Evolutionary conservation across 345 rosid species (phyloP).

Genomic region (Cardiospermum halicacabum): DNA sequence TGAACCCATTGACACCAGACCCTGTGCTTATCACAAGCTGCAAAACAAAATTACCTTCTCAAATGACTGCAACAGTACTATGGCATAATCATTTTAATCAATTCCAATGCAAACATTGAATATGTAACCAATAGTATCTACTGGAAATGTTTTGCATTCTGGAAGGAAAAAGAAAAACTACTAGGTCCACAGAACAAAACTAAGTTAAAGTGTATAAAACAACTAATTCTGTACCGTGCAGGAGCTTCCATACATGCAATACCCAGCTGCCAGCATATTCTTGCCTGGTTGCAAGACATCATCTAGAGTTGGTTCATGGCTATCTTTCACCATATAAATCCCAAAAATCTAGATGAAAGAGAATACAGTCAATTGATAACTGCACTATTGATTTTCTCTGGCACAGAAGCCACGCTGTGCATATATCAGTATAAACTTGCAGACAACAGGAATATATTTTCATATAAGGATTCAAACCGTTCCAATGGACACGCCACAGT

Average conservation of each 20-base stretch:
- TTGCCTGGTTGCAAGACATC: conserved; percentile 92
- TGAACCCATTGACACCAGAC: conserved; percentile 85
- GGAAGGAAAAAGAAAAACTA: not conserved
- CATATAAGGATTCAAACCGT: conserved; percentile 45
- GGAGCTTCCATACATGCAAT: conserved; percentile 99
- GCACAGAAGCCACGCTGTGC: conserved; percentile 7
- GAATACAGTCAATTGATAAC: conserved; percentile 23
- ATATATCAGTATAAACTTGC: conserved; percentile 1
- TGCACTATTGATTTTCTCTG: conserved; percentile 20
- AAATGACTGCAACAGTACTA: not conserved
- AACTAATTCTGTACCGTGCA: conserved; percentile 64
- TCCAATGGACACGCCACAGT: conserved; percentile 97
- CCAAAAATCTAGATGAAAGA: conserved; percentile 77
- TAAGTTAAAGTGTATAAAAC: not conserved
- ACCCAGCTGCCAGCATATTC: conserved; percentile 94
- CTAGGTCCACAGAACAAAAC: not conserved
- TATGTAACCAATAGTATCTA: not conserved
- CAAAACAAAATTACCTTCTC: conserved; percentile 13
- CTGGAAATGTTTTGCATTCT: not conserved
- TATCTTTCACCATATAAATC: conserved; percentile 67
- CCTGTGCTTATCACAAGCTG: conserved; percentile 97
- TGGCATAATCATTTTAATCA: not conserved
- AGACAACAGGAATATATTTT: not conserved
- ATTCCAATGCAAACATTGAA: not conserved
- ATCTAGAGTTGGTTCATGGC: conserved; percentile 61